Evolutionary conservation across 108 stramenopile species (phyloP).

Genomic region (Cyclotella distinguenda): DNA sequence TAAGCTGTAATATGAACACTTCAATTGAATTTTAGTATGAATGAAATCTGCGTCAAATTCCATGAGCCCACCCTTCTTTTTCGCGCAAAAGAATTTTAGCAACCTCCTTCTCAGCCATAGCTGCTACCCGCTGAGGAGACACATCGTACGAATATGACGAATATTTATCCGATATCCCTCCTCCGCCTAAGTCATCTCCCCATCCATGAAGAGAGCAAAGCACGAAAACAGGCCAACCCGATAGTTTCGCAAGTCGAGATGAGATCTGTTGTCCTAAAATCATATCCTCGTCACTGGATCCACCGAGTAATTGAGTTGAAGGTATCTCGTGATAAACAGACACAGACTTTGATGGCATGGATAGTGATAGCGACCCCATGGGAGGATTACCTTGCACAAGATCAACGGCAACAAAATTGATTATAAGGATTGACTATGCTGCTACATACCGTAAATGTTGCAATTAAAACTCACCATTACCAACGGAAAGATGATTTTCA

Average conservation of each 20-base stretch:
- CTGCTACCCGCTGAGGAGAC: conserved; percentile 51
- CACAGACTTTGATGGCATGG: conserved; percentile 61
- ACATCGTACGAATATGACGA: conserved; percentile 36
- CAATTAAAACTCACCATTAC: background rate
- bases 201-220: conserved; percentile 56
- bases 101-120: conserved; percentile 62
- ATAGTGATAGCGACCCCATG: conserved; percentile 66
- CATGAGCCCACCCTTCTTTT: conserved; percentile 1
- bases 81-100: conserved; percentile 32
- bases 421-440: background rate
- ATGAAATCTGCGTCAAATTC: background rate
- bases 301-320: conserved; percentile 65
- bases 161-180: background rate
- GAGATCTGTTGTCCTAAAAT: conserved; percentile 67
- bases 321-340: conserved; percentile 8
- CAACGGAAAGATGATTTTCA: background rate
- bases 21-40: background rate
- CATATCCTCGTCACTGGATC: conserved; percentile 62
- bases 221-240: conserved; percentile 67
- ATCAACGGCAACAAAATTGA: background rate
- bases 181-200: conserved; percentile 11
- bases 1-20: no score
- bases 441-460: background rate
- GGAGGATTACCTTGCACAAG: conserved; percentile 49
- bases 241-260: conserved; percentile 48